Conservation (phyloP, 345 rosid species). For the Crucihimalaya himalaica region DNA sequence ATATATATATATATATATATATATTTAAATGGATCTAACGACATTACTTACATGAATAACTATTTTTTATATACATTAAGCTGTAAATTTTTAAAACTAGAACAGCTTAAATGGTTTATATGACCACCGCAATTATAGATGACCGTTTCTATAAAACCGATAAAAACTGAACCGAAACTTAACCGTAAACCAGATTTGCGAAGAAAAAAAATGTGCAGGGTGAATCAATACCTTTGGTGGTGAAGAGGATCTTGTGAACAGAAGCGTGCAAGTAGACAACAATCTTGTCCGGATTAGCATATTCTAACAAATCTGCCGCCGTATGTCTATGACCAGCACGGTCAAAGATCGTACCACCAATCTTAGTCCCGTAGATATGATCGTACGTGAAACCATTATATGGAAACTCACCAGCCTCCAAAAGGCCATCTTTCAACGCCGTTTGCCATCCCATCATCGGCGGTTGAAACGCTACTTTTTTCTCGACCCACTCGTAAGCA, state of each 20-base stretch:
- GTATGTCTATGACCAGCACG: slow-evolving; percentile 68
- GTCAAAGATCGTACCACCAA: slow-evolving; percentile 78
- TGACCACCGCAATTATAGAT: neutral
- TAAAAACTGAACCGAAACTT: neutral
- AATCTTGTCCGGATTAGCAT: slow-evolving; percentile 54
- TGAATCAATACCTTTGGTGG: slow-evolving; percentile 42
- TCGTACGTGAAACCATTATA: slow-evolving; percentile 70
- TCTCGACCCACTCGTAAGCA: slow-evolving; percentile 79
- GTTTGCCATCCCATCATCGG: slow-evolving; percentile 65
- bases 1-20: too few species aligned
- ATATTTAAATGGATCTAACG: neutral
- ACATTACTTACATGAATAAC: neutral
- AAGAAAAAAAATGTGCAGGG: neutral
- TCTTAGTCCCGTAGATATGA: slow-evolving; percentile 69
- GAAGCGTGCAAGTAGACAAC: slow-evolving; percentile 67
- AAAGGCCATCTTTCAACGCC: slow-evolving; percentile 68
- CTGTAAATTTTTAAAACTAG: neutral
- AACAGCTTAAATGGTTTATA: neutral
- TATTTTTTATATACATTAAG: neutral
- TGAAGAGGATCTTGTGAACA: slow-evolving; percentile 60
- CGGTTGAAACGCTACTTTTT: slow-evolving; percentile 62
- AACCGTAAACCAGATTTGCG: neutral
- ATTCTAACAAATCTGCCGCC: slow-evolving; percentile 74
- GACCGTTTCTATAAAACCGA: neutral
- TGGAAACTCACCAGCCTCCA: slow-evolving; percentile 67